A percentile compares a stretch with the other conserved stretches of the same genome.
These are phyloP conservation scores for Trypanosoma congolense DNA, from an alignment of 208 protist species.

Conservation along the genomic window DNA sequence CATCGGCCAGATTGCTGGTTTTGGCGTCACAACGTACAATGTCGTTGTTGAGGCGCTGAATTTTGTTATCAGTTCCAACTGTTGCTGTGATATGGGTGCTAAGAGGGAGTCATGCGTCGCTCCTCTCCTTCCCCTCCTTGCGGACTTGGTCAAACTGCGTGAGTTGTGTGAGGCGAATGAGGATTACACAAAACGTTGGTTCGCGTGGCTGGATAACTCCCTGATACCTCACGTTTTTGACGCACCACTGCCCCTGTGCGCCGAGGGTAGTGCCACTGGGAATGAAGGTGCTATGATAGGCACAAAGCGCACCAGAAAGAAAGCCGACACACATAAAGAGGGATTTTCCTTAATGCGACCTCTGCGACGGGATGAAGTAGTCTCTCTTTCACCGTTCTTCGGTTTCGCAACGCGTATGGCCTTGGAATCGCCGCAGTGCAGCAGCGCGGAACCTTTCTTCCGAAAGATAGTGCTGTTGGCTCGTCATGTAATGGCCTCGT, in stretches of 20 bases:
- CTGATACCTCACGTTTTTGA: constrained; percentile 69
- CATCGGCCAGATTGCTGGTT: constrained; percentile 57
- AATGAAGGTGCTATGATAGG: constrained; percentile 1
- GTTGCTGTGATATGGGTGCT: not conserved
- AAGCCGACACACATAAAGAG: constrained; percentile 3
- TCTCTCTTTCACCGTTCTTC: constrained; percentile 67
- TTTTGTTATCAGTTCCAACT: constrained; percentile 17
- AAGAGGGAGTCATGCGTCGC: constrained; percentile 18
- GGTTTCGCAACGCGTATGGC: constrained; percentile 64
- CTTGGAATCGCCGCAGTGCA: constrained; percentile 58
- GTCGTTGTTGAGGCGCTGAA: constrained; percentile 49
- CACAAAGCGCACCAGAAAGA: not conserved
- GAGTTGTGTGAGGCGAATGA: constrained; percentile 59
- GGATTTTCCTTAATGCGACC: constrained; percentile 53
- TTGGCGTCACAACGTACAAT: constrained; percentile 59
- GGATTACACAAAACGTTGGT: constrained; percentile 50
- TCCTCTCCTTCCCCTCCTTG: constrained; percentile 54
- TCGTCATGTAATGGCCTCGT: constrained; percentile 56
- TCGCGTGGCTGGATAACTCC: constrained; percentile 48
- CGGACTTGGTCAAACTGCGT: constrained; percentile 41
- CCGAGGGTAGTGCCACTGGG: constrained; percentile 17
- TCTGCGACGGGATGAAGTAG: constrained; percentile 57
- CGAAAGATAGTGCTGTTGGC: constrained; percentile 53
- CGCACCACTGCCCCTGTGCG: constrained; percentile 48
- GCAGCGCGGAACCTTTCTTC: constrained; percentile 52